Conservation (phyloP, 2,329 filamentous ascomycete genomes). For the Coniella lustricola region DNA sequence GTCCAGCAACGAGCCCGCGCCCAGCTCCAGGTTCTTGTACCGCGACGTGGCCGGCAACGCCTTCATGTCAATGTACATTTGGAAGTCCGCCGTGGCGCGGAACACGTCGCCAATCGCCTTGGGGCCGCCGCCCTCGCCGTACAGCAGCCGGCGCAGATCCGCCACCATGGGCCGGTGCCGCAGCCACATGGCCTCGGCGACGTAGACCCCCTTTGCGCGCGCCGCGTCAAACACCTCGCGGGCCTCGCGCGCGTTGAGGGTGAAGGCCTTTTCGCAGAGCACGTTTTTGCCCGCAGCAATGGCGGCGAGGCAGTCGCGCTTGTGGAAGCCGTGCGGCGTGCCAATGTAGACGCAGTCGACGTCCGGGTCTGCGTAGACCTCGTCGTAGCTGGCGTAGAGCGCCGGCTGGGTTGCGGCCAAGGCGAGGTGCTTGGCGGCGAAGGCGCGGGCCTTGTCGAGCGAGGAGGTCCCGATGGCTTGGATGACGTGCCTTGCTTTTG, state of each 20-base stretch:
- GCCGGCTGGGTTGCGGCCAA: slow-evolving; percentile 1
- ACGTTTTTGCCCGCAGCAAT: slow-evolving; percentile 30
- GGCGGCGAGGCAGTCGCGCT: slow-evolving; percentile 27
- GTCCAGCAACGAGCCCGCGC: slow-evolving; percentile 26
- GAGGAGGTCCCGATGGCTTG: slow-evolving; percentile 9
- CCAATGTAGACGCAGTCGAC: slow-evolving; percentile 31
- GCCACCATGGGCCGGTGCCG: slow-evolving; percentile 27
- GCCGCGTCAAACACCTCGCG: slow-evolving; percentile 23
- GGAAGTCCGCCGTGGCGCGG: slow-evolving; percentile 24
- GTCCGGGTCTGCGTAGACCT: slow-evolving; percentile 25
- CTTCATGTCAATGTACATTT: slow-evolving; percentile 21
- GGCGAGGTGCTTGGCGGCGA: slow-evolving; percentile 1
- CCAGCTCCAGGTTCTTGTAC: slow-evolving; percentile 23
- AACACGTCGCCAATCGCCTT: slow-evolving; percentile 23
- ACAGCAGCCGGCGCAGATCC: slow-evolving; percentile 15
- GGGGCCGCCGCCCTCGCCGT: slow-evolving; percentile 21
- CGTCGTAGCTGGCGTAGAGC: slow-evolving; percentile 25
- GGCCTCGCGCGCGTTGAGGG: slow-evolving; percentile 25
- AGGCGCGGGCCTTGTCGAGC: slow-evolving; percentile 5
- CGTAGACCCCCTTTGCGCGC: slow-evolving; percentile 25
- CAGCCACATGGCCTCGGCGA: slow-evolving; percentile 33
- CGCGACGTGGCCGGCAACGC: slow-evolving; percentile 18
- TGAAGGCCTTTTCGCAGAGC: slow-evolving; percentile 31
- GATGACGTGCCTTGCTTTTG: slow-evolving; percentile 3
- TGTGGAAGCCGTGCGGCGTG: slow-evolving; percentile 29